Evolutionary conservation across 768 basidiomycete genomes (phyloP), one percentile per base, ranked within the genome.

Genomic region (Mycena indigotica): DNA sequence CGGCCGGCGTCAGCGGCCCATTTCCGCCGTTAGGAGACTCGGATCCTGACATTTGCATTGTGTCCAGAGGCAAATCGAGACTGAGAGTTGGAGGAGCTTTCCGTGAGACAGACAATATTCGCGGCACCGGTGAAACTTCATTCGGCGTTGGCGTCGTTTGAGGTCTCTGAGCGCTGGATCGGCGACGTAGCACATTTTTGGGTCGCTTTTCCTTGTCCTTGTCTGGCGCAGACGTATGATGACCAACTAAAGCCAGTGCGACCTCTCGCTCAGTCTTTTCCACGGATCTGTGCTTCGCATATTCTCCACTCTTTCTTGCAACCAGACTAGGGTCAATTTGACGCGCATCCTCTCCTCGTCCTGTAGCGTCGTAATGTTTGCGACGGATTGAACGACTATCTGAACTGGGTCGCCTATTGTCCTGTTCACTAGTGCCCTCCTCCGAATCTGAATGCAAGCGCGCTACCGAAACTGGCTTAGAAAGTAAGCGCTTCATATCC

Each of bases 141-240:
- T 23, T 4, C 46, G 46, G 46, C 13, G 46, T 30, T 3, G 54
- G 55, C 1, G 52, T 50, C 23, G 53, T 44, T 6, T 51, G 21
- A 10, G 58, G 50, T 4, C 59, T 54, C 2, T 25, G n/a, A 23
- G 50, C 50, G 41, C 62, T 65, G 3, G 65, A 62, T 3, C 55
- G 59, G 19, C 65, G 62, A 54, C 52, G 56, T 29, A 66, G 39
- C 21, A 66, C 63, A 24, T 71, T 70, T 54, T 67, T 70, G 61
- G 57, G 57, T 5, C 65, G 65, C 32, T 65, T 66, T 38, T 67
- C 52, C 53, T 70, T 65, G 52, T 57, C 57, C 61, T 63, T 45
- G 5, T 29, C 50, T 28, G 6, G 50, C n/a, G 21, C 32, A 28
- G 21, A 48, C 53, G 28, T 28, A 62, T 38, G 25, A 2, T 55